Conservation (phyloP, 345 rosid genomes). For the Lumnitzera littorea region DNA sequence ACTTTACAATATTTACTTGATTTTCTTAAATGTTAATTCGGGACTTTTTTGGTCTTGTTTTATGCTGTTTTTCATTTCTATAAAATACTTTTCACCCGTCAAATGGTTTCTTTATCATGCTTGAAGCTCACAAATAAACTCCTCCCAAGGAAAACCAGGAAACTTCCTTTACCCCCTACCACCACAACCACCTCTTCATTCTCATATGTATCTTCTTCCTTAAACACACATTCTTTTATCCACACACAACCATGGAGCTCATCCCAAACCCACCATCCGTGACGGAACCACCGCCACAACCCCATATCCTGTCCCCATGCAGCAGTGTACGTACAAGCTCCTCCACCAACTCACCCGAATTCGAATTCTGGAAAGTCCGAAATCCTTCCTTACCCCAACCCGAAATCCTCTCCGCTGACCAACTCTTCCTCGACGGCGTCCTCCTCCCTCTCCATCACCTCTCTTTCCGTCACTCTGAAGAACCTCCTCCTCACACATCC, state of each 20-base stretch:
- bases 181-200: no score
- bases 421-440: conserved; percentile 66
- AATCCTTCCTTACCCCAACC: conserved; percentile 40
- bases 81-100: no score
- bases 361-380: conserved; percentile 63
- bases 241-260: conserved; percentile 3
- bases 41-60: no score
- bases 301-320: conserved; percentile 13
- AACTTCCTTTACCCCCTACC: no score
- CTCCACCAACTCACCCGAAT: conserved; percentile 47
- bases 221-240: not conserved
- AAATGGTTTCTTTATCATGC: no score
- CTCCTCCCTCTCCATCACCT: conserved; percentile 54
- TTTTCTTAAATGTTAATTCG: no score
- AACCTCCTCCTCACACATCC: conserved; percentile 12
- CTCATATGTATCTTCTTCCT: no score
- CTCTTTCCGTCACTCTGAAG: conserved; percentile 10
- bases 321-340: conserved; percentile 11
- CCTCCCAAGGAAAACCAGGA: no score
- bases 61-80: no score
- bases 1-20: no score
- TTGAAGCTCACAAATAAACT: no score
- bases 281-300: not conserved
- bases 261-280: conserved; percentile 1
- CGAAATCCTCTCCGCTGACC: conserved; percentile 60